These are phyloP conservation scores for Penicillium polonicum DNA, from an alignment of 2,329 filamentous ascomycete genomes.

Conservation along the genomic window DNA sequence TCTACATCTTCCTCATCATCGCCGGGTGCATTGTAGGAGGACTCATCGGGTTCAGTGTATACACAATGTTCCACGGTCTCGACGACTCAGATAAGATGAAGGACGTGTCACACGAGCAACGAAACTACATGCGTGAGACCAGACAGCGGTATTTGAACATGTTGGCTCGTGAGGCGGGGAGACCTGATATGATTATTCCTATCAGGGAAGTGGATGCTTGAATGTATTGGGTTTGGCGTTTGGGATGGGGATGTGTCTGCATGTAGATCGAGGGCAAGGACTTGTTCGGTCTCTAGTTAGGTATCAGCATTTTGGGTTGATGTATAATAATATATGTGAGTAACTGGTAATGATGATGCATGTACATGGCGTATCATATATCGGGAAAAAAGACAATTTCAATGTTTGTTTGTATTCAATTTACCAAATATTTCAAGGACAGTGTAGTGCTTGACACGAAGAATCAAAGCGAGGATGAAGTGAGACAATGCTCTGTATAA, in stretches of 20 bases:
- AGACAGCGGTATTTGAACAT: conserved; percentile 24
- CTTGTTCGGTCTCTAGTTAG: not conserved
- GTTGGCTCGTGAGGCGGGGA: conserved; percentile 20
- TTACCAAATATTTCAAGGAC: not conserved
- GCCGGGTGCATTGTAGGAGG: conserved; percentile 27
- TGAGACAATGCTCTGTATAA: not conserved
- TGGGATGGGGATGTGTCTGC: not conserved
- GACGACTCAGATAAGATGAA: conserved; percentile 10
- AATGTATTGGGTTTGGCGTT: not conserved
- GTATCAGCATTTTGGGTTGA: not conserved
- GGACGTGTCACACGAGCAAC: conserved; percentile 26
- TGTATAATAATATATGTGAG: not conserved
- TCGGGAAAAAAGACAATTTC: not conserved
- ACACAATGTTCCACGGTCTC: conserved; percentile 23
- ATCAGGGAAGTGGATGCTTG: conserved; percentile 14
- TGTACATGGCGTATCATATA: not conserved
- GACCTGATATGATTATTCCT: conserved; percentile 23
- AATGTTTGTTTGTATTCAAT: not conserved
- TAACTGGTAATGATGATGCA: not conserved
- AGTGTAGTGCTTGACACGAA: not conserved
- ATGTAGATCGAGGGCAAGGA: not conserved
- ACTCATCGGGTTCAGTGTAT: conserved; percentile 23
- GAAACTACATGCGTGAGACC: conserved; percentile 31
- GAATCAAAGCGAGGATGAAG: not conserved
- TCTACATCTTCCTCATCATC: conserved; percentile 29